Conservation (phyloP, 1,284 basidiomycete genomes). For the Ustilago crameri region DNA sequence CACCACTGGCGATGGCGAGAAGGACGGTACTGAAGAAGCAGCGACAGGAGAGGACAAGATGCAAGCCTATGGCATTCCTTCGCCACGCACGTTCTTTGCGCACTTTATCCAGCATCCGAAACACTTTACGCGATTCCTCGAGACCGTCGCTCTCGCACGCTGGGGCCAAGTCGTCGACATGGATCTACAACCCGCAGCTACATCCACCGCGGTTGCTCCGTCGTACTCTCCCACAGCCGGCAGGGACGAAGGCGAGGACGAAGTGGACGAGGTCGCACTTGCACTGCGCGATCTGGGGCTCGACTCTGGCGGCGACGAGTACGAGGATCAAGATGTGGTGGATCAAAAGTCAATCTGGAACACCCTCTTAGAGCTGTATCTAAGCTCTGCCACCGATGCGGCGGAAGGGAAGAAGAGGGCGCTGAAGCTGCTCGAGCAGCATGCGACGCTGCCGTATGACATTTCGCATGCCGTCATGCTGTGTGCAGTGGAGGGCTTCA, state of each 20-base stretch:
- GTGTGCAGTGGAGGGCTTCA: conserved; percentile 85
- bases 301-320: conserved; percentile 32
- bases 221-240: conserved; percentile 10
- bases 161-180: conserved; percentile 82
- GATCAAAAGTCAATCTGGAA: conserved; percentile 95
- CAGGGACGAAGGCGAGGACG: conserved; percentile 5
- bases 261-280: conserved; percentile 22
- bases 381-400: conserved; percentile 71
- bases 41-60: conserved; percentile 14
- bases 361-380: conserved; percentile 91
- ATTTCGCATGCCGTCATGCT: conserved; percentile 89
- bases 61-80: conserved; percentile 74
- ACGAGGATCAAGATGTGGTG: conserved; percentile 73
- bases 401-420: conserved; percentile 35
- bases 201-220: conserved; percentile 14
- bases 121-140: conserved; percentile 87
- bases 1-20: conserved; percentile 11
- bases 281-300: conserved; percentile 30
- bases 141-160: conserved; percentile 81
- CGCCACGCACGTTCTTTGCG: conserved; percentile 87
- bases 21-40: conserved; percentile 5
- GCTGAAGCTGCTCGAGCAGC: conserved; percentile 55
- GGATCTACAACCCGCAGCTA: conserved; percentile 18
- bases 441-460: conserved; percentile 78
- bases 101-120: conserved; percentile 91